phyloP scores from a whole-genome alignment of 2,329 filamentous ascomycete species.

The Juglanconis sp. region DNA sequence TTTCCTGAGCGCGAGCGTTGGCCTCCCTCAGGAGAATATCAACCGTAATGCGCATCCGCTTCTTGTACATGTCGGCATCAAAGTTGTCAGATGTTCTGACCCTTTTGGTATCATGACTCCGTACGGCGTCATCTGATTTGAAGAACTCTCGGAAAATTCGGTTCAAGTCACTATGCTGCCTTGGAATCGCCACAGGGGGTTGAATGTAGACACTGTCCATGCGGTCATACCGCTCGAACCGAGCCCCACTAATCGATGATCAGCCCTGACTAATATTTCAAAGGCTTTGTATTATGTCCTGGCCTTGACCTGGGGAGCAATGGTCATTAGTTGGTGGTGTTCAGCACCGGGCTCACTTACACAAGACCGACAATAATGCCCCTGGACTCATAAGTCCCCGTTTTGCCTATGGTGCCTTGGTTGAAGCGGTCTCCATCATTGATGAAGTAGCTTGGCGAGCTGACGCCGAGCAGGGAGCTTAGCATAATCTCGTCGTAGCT shows the following conservation, averaged over 20 bases:
- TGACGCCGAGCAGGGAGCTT: constrained; percentile 28
- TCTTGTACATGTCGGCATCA: constrained; percentile 24
- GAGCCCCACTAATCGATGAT: constrained; percentile 19
- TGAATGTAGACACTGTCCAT: constrained; percentile 26
- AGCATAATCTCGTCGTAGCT: constrained; percentile 35
- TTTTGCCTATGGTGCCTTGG: not conserved
- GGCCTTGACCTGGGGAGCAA: no score
- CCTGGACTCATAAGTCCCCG: constrained; percentile 24
- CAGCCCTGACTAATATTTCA: no score
- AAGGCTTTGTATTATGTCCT: no score
- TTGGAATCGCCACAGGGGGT: not conserved
- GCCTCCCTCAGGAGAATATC: constrained; percentile 30
- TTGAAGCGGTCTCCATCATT: constrained; percentile 29
- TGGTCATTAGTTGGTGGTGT: no score
- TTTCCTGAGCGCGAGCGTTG: constrained; percentile 22
- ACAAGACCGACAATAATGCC: constrained; percentile 32
- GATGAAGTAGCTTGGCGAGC: constrained; percentile 29
- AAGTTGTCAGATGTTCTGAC: constrained; percentile 17
- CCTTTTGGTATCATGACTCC: not conserved
- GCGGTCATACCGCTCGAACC: constrained; percentile 27
- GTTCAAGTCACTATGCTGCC: constrained; percentile 17
- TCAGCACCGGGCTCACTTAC: no score
- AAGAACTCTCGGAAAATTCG: not conserved
- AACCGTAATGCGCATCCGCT: constrained; percentile 25
- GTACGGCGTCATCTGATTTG: not conserved